Evolutionary conservation across 169 alveolate species (phyloP), one percentile per base, ranked within the genome.

Genomic region (Besnoitia besnoiti): DNA sequence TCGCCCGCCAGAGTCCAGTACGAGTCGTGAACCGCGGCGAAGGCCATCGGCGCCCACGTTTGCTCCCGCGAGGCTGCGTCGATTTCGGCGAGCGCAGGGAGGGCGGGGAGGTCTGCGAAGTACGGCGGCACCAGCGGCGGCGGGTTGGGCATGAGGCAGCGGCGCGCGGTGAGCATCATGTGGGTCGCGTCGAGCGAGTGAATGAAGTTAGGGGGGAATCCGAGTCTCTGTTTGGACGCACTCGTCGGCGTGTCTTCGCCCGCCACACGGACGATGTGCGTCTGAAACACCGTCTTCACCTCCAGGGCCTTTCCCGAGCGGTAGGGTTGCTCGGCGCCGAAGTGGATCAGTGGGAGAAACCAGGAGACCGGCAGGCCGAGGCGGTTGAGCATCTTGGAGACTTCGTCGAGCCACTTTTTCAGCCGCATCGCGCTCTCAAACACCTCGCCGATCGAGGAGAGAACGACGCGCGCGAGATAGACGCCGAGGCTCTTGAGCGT

Each of bases 11-110:
- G 99, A 27, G 99, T 95, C 99, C 99, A 98, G 95, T 95, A 98
- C 75, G 99, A 97, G 95, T 98, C 99, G 94, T 98, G 99, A 8
- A 98, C 99, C 37, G 99, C 99, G 46, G 99, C 99, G 95, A 98
- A 98, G 80, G 96, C 96, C n/a, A 97, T 94, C 76, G 49, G 67
- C 30, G 19, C 4, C 87, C 59, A 30, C 44, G 40, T 7, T 0
- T 8, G 7, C 40, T 61, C 76, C 7, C 33, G 5, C 76, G 62
- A n/a, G n/a, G n/a, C n/a, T n/a, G n/a, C n/a, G n/a, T 61, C 76
- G 76, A 5, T 30, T 12, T n/a, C 51, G 37, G 16, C 55, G 55
- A 5, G 27, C 33, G 37, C 8, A 0, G 61, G 2, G 42, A 35
- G 30, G 44, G 87, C 40, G 37, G 39, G 33, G 16, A 2, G 35